Base-by-base conservation (phyloP, 305 asterid genomes). In the Fraxinus paxiana region DNA sequence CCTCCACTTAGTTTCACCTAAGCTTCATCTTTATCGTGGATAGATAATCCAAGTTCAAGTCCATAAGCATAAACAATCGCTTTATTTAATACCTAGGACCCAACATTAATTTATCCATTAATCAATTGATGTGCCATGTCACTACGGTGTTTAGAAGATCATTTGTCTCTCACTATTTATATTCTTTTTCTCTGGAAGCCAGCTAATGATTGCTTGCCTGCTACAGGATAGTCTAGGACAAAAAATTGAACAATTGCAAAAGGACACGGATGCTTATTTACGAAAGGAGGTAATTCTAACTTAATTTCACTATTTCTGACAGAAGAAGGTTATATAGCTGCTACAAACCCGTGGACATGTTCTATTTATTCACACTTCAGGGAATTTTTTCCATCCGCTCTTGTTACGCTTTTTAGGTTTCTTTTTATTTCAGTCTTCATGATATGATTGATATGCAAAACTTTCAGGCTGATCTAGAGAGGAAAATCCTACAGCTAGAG, bases 401-500 rank as follows among this genome's bases (percentile, higher is more conserved):
- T 70, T 43, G 33, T 70, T 17, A 24, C 37, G 9, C 48, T n/a
- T 46, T 46, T 74, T 65, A 15, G 8, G 70, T 41, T 34, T 67
- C 51, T 56, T 34, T 51, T 22, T 31, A 80, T 38, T 76, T 81
- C 46, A 69, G 79, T 73, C 56, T 80, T 71, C 56, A 9, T 51
- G 34, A 79, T 71, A 28, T 59, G 30, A 59, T 59, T 59, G 34
- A 77, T 83, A 51, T 79, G 71, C 35, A 74, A 73, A 75, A 34
- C 63, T 61, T 51, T n/a, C 83, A 91, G 95, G 93, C 82, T 83
- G 81, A 77, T 84, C 87, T 91, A 69, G 92, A 88, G 74, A 82
- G 71, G 37, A 80, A 85, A 90, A 86, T 89, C 76, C 78, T 83
- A 82, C 89, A 87, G 26, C 81, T 88, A 81, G 91, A 90, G 83